These are phyloP conservation scores for Spiromastix sp. DNA, from an alignment of 2,329 filamentous ascomycete genomes.

Conservation along the genomic window DNA sequence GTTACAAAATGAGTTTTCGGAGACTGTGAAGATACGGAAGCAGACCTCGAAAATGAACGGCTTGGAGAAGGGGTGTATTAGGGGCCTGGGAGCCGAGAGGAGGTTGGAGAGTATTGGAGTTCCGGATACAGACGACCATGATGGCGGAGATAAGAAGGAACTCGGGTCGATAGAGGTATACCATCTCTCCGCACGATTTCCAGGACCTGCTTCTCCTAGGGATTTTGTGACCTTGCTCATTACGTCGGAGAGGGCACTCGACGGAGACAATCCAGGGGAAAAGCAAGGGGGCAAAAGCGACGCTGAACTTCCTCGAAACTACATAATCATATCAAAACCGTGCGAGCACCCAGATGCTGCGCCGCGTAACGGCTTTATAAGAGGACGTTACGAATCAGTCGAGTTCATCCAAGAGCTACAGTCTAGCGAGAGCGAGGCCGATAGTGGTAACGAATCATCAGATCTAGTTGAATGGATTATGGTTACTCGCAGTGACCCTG, in stretches of 20 bases:
- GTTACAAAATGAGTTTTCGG: conserved; percentile 67
- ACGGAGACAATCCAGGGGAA: conserved; percentile 18
- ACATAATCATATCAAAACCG: conserved; percentile 80
- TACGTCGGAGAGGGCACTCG: conserved; percentile 43
- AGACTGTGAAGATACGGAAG: conserved; percentile 61
- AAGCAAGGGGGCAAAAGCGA: conserved; percentile 15
- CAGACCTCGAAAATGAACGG: conserved; percentile 57
- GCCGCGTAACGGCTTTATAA: conserved; percentile 60
- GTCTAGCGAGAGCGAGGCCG: conserved; percentile 7
- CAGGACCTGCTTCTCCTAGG: conserved; percentile 73
- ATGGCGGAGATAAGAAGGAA: conserved; percentile 1
- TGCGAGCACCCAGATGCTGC: conserved; percentile 66
- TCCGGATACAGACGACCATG: conserved; percentile 22
- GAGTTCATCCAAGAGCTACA: conserved; percentile 83
- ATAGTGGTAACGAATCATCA: conserved; percentile 37
- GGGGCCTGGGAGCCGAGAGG: conserved; percentile 76
- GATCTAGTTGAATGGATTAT: conserved; percentile 83
- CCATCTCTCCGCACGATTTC: conserved; percentile 79
- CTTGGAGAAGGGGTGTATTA: conserved; percentile 63
- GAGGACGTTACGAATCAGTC: conserved; percentile 82
- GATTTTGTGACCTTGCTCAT: conserved; percentile 78
- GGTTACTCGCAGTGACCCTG: conserved; percentile 81
- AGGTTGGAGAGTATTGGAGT: conserved; percentile 55
- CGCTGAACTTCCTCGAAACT: conserved; percentile 49
- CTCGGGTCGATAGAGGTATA: conserved; percentile 49